These are phyloP conservation scores for Salix brachista DNA, from an alignment of 345 rosid species.

Conservation along the genomic window DNA sequence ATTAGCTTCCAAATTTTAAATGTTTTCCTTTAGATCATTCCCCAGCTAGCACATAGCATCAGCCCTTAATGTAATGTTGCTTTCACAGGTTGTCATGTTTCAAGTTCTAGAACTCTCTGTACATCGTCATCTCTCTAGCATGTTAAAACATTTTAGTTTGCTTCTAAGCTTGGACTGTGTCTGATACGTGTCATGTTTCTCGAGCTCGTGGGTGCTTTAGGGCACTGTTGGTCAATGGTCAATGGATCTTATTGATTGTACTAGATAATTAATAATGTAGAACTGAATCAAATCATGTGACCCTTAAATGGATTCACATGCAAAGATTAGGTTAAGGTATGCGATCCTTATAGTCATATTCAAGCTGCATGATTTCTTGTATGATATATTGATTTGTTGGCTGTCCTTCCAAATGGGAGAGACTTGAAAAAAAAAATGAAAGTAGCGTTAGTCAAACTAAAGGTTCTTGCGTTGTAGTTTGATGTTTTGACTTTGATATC, in stretches of 20 bases:
- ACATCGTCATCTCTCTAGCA: neutral
- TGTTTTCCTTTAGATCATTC: neutral
- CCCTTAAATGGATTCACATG: conserved; percentile 38
- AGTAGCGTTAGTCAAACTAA: conserved; percentile 20
- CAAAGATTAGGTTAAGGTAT: conserved; percentile 34
- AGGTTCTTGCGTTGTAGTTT: conserved; percentile 1
- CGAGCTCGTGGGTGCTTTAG: conserved; percentile 15
- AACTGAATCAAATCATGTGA: conserved; percentile 44
- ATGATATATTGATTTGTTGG: neutral
- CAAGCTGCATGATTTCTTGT: conserved; percentile 15
- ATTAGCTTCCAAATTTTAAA: neutral
- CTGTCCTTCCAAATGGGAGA: conserved; percentile 29
- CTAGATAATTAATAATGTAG: neutral
- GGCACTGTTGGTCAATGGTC: conserved; percentile 9
- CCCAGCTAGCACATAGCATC: neutral
- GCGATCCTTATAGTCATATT: conserved; percentile 15
- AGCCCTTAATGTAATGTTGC: neutral
- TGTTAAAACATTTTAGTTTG: neutral
- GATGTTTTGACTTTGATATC: neutral
- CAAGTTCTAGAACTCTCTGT: neutral
- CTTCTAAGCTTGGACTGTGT: conserved; percentile 1
- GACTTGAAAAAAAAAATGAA: neutral
- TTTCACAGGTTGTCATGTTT: conserved; percentile 18
- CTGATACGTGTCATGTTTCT: conserved; percentile 18
- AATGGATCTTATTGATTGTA: neutral